Conservation (phyloP, 305 asterid species). For the Withania somnifera region DNA sequence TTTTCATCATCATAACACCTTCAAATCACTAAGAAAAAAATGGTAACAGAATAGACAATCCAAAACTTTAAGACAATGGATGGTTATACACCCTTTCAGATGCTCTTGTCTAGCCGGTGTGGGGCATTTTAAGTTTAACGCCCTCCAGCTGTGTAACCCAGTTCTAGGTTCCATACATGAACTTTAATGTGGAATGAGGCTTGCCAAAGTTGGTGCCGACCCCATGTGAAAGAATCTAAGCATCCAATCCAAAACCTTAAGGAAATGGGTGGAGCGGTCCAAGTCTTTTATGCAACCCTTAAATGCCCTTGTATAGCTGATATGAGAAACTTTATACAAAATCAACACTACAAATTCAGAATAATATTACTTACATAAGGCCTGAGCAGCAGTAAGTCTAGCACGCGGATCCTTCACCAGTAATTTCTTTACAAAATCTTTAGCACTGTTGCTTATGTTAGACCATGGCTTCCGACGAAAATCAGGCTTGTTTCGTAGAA, state of each 20-base stretch:
- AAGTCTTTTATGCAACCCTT: not conserved
- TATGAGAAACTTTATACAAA: not conserved
- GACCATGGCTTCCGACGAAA: constrained; percentile 89
- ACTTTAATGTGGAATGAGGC: not conserved
- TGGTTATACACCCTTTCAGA: not conserved
- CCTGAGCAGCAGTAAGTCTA: constrained; percentile 91
- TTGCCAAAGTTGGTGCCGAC: not conserved
- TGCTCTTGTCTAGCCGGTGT: not conserved
- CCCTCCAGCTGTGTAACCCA: not conserved
- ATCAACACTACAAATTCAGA: not conserved
- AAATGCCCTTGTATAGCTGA: not conserved
- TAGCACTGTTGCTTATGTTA: constrained; percentile 58
- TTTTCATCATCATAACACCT: not conserved
- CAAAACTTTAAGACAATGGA: not conserved
- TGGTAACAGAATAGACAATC: not conserved
- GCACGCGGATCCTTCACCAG: constrained; percentile 75
- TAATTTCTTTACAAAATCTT: constrained; percentile 75
- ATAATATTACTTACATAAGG: constrained; percentile 46
- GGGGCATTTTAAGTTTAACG: not conserved
- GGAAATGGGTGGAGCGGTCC: not conserved
- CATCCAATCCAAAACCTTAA: not conserved
- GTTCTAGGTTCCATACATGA: not conserved
- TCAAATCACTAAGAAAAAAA: not conserved
- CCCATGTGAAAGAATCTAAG: not conserved
- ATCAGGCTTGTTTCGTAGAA: constrained; percentile 73